Evolutionary conservation across 495 filamentous ascomycete genomes (phyloP).

Genomic region (Penicillium cinerascens): DNA sequence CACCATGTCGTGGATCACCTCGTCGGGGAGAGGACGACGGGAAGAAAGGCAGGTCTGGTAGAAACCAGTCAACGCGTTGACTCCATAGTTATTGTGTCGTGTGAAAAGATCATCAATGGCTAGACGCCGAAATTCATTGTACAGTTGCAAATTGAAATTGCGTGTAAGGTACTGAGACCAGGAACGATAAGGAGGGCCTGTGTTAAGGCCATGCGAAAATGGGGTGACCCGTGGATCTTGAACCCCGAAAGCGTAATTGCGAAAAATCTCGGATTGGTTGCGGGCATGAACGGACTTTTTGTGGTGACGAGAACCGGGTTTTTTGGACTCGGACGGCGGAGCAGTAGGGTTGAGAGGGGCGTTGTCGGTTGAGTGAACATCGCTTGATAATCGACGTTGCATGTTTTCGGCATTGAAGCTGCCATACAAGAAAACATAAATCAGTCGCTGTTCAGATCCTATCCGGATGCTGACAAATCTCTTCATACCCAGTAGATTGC

Average conservation of each 20-base stretch:
- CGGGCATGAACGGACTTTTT: constrained; percentile 6
- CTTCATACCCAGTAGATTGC: constrained; percentile 15
- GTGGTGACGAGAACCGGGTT: neutral
- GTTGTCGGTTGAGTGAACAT: neutral
- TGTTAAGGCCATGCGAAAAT: constrained; percentile 23
- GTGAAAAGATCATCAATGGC: constrained; percentile 62
- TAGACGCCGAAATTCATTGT: constrained; percentile 69
- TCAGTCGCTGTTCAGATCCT: neutral
- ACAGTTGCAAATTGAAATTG: constrained; percentile 76
- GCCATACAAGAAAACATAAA: neutral
- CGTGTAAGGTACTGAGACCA: constrained; percentile 75
- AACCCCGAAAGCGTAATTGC: neutral
- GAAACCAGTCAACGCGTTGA: constrained; percentile 55
- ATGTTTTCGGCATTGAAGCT: neutral
- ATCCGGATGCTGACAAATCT: neutral
- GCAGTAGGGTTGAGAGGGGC: neutral
- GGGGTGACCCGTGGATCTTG: neutral
- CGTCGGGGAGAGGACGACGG: constrained; percentile 44
- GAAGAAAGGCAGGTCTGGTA: constrained; percentile 53
- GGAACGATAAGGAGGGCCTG: constrained; percentile 26
- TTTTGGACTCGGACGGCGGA: neutral
- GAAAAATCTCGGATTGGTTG: neutral
- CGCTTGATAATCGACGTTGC: neutral
- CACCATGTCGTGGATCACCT: constrained; percentile 53
- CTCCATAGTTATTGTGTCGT: constrained; percentile 47